Conservation (phyloP, 345 rosid genomes). For the Atalantia buxifolia region DNA sequence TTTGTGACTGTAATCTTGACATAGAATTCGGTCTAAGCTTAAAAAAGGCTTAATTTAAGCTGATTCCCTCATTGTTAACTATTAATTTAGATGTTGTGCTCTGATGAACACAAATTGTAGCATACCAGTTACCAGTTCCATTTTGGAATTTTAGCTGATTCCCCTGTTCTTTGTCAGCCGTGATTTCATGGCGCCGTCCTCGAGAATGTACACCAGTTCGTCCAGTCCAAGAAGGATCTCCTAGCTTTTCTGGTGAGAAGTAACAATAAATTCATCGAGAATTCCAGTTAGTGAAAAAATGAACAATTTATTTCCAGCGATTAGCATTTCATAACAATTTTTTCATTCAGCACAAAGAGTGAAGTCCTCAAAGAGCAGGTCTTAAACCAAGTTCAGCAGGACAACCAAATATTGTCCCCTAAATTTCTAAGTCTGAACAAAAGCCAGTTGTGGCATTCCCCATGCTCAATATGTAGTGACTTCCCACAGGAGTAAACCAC, state of each 20-base stretch:
- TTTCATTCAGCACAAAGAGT: background rate
- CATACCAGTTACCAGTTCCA: background rate
- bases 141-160: background rate
- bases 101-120: background rate
- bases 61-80: too few relatives aligned
- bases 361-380: background rate
- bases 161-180: background rate
- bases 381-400: background rate
- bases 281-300: too few relatives aligned
- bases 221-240: background rate
- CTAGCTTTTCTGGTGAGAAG: background rate
- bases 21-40: too few relatives aligned
- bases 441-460: background rate
- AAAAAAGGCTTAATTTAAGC: too few relatives aligned
- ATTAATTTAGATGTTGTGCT: background rate
- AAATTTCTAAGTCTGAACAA: background rate
- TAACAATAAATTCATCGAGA: background rate
- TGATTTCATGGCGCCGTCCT: background rate
- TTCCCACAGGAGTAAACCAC: constrained; percentile 26
- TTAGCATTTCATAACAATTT: background rate
- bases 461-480: constrained; percentile 9
- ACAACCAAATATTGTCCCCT: background rate
- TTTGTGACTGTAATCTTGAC: too few relatives aligned
- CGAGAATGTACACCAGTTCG: too few relatives aligned
- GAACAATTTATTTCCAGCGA: background rate